Evolutionary conservation across 257 asterid species (phyloP).

Genomic region (Fraxinus americana): DNA sequence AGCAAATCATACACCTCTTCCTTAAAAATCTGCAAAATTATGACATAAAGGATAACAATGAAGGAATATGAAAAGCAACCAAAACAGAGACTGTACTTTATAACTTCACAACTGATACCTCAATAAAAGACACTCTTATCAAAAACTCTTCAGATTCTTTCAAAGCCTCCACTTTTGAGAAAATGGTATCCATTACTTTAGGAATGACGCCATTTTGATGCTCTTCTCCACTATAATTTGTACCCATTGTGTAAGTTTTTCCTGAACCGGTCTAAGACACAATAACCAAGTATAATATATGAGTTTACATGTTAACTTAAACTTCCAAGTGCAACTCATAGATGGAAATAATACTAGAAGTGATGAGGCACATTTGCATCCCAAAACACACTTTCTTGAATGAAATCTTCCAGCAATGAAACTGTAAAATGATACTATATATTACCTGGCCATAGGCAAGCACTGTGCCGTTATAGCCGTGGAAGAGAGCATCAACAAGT

Average conservation of each 20-base stretch:
- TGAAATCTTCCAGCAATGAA: neutral
- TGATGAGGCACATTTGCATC: neutral
- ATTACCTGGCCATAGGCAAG: conserved; percentile 97
- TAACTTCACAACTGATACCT: conserved; percentile 50
- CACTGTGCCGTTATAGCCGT: conserved; percentile 93
- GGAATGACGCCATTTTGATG: conserved; percentile 77
- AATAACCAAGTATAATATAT: conserved; percentile 13
- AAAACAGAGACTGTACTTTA: neutral
- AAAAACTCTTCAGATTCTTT: conserved; percentile 71
- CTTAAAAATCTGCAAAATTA: conserved; percentile 74
- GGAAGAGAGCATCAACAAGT: conserved; percentile 75
- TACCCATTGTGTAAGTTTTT: conserved; percentile 97
- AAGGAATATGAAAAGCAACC: neutral
- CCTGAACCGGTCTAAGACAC: conserved; percentile 88
- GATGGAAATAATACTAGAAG: neutral
- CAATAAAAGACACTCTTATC: conserved; percentile 88
- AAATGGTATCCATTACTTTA: conserved; percentile 81
- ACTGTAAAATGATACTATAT: neutral
- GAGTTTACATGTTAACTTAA: conserved; percentile 11
- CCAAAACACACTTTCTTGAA: neutral
- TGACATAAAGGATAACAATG: conserved; percentile 9
- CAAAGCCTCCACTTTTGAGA: conserved; percentile 60
- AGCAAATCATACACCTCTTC: conserved; percentile 94
- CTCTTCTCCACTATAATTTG: conserved; percentile 92
- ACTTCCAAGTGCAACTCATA: neutral